Conservation (phyloP, 495 filamentous ascomycete species). For the Penicillium coprophilum region DNA sequence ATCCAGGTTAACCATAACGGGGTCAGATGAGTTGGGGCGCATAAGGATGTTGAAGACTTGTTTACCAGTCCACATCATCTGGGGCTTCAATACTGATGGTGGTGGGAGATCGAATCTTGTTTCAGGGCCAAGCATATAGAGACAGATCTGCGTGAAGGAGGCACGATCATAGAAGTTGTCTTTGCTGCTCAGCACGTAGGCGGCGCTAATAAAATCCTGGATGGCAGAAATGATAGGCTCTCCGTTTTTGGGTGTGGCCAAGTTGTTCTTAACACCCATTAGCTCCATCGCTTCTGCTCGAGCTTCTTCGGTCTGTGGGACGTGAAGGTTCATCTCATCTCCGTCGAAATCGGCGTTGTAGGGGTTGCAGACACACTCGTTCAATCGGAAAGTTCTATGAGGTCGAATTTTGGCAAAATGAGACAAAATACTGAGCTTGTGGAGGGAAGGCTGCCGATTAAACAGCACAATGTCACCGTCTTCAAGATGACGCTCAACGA, state of each 20-base stretch:
- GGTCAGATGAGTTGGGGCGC: conserved; percentile 78
- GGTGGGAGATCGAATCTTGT: conserved; percentile 81
- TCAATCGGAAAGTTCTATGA: conserved; percentile 93
- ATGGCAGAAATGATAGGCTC: conserved; percentile 98
- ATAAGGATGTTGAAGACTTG: conserved; percentile 95
- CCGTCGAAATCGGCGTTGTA: conserved; percentile 99
- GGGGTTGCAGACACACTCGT: conserved; percentile 96
- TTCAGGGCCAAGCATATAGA: conserved; percentile 87
- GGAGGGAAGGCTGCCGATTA: conserved; percentile 95
- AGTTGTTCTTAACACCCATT: conserved; percentile 97
- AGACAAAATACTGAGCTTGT: conserved; percentile 96
- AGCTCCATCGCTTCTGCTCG: conserved; percentile 91
- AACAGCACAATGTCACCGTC: conserved; percentile 97
- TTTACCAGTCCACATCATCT: conserved; percentile 94
- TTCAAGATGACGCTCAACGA: conserved; percentile 91
- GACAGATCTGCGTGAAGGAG: conserved; percentile 83
- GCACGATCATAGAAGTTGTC: conserved; percentile 87
- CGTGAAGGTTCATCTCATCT: conserved; percentile 98
- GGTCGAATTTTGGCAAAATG: conserved; percentile 91
- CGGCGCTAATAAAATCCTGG: conserved; percentile 96
- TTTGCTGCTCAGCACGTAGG: conserved; percentile 88
- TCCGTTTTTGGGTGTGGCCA: conserved; percentile 94
- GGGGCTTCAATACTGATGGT: conserved; percentile 80
- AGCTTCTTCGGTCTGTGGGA: conserved; percentile 97
- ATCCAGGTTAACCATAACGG: conserved; percentile 86